Evolutionary conservation across 1,139 yeast genomes (phyloP), one percentile per base, ranked within the genome.

Genomic region (Meyerozyma guilliermondii): DNA sequence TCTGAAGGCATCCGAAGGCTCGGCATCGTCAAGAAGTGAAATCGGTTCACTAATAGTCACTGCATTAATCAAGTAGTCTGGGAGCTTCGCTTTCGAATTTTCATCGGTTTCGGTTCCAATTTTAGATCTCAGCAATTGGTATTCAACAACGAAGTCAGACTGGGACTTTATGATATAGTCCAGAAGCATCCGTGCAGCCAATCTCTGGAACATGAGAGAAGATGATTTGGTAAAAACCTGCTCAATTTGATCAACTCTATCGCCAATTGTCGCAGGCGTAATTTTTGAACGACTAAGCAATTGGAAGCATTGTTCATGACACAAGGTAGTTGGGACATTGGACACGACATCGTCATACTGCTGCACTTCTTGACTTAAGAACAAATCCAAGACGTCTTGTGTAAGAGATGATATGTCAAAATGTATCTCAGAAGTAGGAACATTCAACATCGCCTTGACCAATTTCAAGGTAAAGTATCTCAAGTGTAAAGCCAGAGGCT

Each of bases 61-160:
- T 7, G 39, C 29, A 4, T 59, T 50, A 7, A 74, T 46, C 24
- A 80, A 55, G 1, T 34, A 34, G 1, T 48, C 48, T 0, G 81
- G 78, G 24, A 79, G 59, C 30, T 59, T 55, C 3, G 71, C 62
- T 14, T 47, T 53, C 5, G 42, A 40, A 16, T 33, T 49, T 38
- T 60, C 55, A 4, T 51, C 50, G 2, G 51, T 51, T 5, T 41
- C 43, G 8, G 46, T 46, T 10, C 46, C 46, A 18, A 57, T 46
- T 6, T 51, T 58, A 42, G 58, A 58, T 55, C 59, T 76, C 42
- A 60, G 59, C 44, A 84, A 65, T 45, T 82, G 84, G 52, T 72
- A 77, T 42, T 84, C 87, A 39, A 84, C 71, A 4, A 81, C 83
- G 38, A 75, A 62, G 23, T 78, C 80, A 52, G 80, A 80, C 52